Base-by-base conservation (phyloP, 139 green algal species). In the Chlamydomonas sp. region DNA sequence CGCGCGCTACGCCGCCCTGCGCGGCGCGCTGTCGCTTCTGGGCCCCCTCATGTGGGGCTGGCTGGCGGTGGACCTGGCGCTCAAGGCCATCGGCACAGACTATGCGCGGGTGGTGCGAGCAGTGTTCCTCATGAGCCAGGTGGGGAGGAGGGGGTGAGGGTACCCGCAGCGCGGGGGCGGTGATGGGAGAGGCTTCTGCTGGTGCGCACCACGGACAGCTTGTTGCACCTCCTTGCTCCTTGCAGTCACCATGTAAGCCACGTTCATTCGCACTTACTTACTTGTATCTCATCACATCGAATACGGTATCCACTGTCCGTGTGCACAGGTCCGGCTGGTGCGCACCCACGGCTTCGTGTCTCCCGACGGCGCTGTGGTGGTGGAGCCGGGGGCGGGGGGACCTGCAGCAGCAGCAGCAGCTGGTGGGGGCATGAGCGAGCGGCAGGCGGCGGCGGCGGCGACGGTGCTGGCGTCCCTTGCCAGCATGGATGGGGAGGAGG, bases 21-120 rank as follows among this genome's bases (percentile, higher is more conserved):
- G 94, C 62, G 92, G 94, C 3, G 89, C 93, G 9, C 87, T 97
- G 71, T 86, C 90, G 8, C 80, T 97, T 64, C 66, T 98, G 58
- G 95, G 93, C 0, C 96, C 96, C 3, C 64, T 96, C 4, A 93
- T 98, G 93, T 98, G 96, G 96, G 94, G 90, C 5, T 94, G 88
- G 89, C 92, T 97, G n/a, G 95, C 91, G n/a, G 69, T 94, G 4
- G 96, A 98, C 69, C 89, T 98, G 78, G 93, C 92, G 31, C 67
- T 92, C 3, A 95, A 95, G 73, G 89, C 94, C 10, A 90, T 98
- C 1, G 96, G 96, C 69, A 96, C 95, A 3, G 96, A 98, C 86
- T 97, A 97, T 80, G 90, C 91, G 1, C 87, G 96, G 2, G 79
- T 98, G 31, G 89, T 95, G 17, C 90, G 93, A 4, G 94, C 94